Evolutionary conservation across 345 rosid genomes (phyloP).

Genomic region (Schrenkiella parvula): DNA sequence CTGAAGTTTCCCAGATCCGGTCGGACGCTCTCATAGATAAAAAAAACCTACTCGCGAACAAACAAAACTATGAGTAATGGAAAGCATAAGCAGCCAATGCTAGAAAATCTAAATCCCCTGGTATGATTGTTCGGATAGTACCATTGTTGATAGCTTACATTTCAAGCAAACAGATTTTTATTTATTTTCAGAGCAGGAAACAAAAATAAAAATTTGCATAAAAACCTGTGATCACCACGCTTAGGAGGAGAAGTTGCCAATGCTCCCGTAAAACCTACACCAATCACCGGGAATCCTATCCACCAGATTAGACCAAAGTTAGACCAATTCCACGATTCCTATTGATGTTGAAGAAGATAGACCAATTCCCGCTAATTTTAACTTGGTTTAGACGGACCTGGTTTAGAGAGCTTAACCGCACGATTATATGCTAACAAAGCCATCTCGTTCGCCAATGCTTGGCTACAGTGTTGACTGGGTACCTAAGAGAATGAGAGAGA

Average conservation of each 20-base stretch:
- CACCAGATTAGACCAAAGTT: neutral
- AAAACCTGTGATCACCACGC: constrained; percentile 77
- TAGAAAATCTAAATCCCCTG: neutral
- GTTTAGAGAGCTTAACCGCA: constrained; percentile 71
- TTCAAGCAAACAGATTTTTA: neutral
- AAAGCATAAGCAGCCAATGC: neutral
- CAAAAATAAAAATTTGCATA: neutral
- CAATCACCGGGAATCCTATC: constrained; percentile 66
- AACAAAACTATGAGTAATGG: neutral
- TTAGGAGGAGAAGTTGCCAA: constrained; percentile 61
- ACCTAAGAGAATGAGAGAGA: constrained; percentile 42
- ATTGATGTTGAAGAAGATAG: neutral
- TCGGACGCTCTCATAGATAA: constrained; percentile 70
- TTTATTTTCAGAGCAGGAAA: neutral
- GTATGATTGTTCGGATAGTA: neutral
- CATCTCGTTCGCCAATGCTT: constrained; percentile 60
- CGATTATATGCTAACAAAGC: constrained; percentile 85
- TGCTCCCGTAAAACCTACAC: constrained; percentile 86
- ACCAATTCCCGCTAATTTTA: neutral
- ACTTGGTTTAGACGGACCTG: constrained; percentile 43
- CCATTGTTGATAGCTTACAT: neutral
- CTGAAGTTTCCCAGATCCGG: constrained; percentile 51
- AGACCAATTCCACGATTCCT: neutral
- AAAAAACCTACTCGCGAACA: constrained; percentile 49
- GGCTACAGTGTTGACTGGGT: constrained; percentile 58